These are phyloP conservation scores for Populus nigra DNA, from an alignment of 345 rosid genomes.

Conservation along the genomic window DNA sequence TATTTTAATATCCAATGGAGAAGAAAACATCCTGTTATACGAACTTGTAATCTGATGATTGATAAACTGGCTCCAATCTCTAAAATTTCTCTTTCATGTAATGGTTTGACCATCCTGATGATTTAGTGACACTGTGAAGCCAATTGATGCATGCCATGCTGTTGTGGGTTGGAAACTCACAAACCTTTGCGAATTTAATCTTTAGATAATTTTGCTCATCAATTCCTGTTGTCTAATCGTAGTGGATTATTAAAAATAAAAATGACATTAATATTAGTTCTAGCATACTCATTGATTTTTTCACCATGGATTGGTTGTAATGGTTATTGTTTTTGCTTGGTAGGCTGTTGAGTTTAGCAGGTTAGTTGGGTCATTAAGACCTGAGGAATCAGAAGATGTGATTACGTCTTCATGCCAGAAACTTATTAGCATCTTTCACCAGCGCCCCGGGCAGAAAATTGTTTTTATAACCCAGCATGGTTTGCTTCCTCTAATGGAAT, in stretches of 20 bases:
- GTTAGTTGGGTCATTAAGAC: constrained; percentile 74
- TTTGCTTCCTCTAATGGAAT: constrained; percentile 82
- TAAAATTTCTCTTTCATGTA: not conserved
- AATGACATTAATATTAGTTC: not conserved
- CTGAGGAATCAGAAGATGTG: constrained; percentile 86
- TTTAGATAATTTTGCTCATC: not conserved
- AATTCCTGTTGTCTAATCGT: not conserved
- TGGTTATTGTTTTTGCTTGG: constrained; percentile 23
- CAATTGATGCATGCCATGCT: not conserved
- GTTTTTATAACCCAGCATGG: constrained; percentile 89
- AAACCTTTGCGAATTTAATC: not conserved
- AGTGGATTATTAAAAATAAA: not conserved
- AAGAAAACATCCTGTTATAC: not conserved
- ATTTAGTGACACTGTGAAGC: not conserved
- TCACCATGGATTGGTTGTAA: constrained; percentile 10
- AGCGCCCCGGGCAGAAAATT: constrained; percentile 87
- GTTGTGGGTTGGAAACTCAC: not conserved
- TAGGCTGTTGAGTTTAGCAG: constrained; percentile 95
- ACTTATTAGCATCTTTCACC: constrained; percentile 72
- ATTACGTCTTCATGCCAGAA: constrained; percentile 80
- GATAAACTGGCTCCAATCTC: not conserved
- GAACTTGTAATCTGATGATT: not conserved
- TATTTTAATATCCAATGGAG: not conserved
- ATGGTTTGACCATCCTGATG: not conserved
- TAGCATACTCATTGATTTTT: not conserved